phyloP scores from a whole-genome alignment of 2,329 filamentous ascomycete genomes.

The Pseudogymnoascus sp. region DNA sequence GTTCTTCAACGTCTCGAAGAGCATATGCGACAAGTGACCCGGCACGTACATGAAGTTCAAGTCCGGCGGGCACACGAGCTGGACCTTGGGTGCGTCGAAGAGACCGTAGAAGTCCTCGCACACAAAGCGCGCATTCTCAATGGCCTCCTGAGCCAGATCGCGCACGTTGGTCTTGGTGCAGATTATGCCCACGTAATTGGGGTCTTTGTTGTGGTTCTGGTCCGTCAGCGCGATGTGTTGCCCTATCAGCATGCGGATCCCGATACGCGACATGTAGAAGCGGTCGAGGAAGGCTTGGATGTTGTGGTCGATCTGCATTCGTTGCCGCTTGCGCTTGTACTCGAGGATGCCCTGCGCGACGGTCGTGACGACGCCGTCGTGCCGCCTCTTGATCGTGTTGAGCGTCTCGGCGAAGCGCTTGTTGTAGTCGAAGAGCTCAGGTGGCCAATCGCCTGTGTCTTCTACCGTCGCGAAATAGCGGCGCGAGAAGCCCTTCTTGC shows the following conservation, averaged over 20 bases:
- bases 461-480: slow-evolving; percentile 91
- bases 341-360: slow-evolving; percentile 97
- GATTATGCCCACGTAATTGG: slow-evolving; percentile 95
- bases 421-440: slow-evolving; percentile 91
- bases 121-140: slow-evolving; percentile 97
- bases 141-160: slow-evolving; percentile 91
- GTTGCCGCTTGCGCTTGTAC: slow-evolving; percentile 92
- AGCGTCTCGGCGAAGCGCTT: slow-evolving; percentile 79
- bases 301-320: slow-evolving; percentile 96
- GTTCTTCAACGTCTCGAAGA: slow-evolving; percentile 98
- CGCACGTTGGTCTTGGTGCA: slow-evolving; percentile 97
- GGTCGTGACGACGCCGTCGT: slow-evolving; percentile 95
- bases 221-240: slow-evolving; percentile 97
- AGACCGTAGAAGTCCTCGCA: slow-evolving; percentile 98
- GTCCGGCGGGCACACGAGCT: slow-evolving; percentile 89
- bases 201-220: slow-evolving; percentile 80
- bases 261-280: slow-evolving; percentile 99
- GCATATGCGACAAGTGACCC: slow-evolving; percentile 97
- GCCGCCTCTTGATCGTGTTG: slow-evolving; percentile 88
- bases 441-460: slow-evolving; percentile 82
- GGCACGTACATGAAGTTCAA: slow-evolving; percentile 99
- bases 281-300: slow-evolving; percentile 97
- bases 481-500: slow-evolving; percentile 47
- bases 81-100: slow-evolving; percentile 92
- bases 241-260: slow-evolving; percentile 97